Base-by-base conservation (phyloP, 1,139 yeast genomes). In the Yamadazyma songkhlaensis region DNA sequence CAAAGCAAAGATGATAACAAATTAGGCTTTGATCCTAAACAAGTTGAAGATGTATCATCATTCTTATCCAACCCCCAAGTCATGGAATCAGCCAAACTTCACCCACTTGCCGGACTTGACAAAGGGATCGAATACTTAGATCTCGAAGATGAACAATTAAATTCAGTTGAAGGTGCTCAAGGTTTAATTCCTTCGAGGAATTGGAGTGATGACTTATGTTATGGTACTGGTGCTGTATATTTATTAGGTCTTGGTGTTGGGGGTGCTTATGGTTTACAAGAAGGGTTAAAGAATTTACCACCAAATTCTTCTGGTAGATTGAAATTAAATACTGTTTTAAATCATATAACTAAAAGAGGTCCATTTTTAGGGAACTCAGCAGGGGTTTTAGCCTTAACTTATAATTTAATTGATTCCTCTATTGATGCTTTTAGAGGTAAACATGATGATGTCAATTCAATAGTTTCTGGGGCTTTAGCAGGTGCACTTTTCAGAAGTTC, bases 201-300 rank as follows among this genome's bases (percentile, higher is more conserved):
- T 54, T 92, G 97, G 96, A 78, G 90, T 11, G 98, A 92, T 60
- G 97, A 92, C 64, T 74, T 92, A 48, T 89, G 97, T 75, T 92
- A 94, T 64, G 98, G 98, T 51, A 86, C 98, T 9, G 98, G 98
- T 61, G 82, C 96, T 9, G 90, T 89, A 35, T 92, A 92, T 60
- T 73, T 92, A 51, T 53, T 84, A 32, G 95, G 92, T 37, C 58
- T 72, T 43, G 90, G 92, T 32, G 46, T 77, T 38, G 98, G 98
- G 62, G 98, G 98, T 44, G 68, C 82, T 11, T 84, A 81, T 55
- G 98, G 98, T 43, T 66, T 89, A 44, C 78, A 79, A 47, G 97
- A 90, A 64, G 97, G 97, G 45, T 56, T 92, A 42, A 73, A 74
- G 43, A 80, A 80, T 59, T 73, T 94, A 39, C 92, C 95, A 17